Evolutionary conservation across 2,329 filamentous ascomycete species (phyloP).

Genomic region (Pseudogymnoascus sp.): DNA sequence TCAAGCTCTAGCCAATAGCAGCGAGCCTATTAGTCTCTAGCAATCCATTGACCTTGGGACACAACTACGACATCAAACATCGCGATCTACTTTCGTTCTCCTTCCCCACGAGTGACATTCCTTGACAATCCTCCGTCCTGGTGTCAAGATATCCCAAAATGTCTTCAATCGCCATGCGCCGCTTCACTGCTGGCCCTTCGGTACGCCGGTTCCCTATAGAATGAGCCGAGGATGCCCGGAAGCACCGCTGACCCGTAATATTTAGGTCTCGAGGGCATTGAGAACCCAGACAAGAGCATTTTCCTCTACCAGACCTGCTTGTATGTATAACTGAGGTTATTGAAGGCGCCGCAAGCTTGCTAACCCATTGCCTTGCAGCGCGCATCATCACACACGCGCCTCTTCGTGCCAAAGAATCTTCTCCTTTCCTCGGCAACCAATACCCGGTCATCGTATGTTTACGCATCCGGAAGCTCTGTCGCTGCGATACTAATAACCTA

Average conservation of each 20-base stretch:
- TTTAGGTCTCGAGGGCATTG: conserved; percentile 29
- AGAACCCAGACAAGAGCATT: conserved; percentile 66
- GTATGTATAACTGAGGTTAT: conserved; percentile 40
- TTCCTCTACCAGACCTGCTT: conserved; percentile 73
- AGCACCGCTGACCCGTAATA: conserved; percentile 18
- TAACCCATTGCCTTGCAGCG: conserved; percentile 40
- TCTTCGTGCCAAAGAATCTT: conserved; percentile 87
- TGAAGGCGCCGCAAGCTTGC: background rate
- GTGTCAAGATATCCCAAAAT: conserved; percentile 36
- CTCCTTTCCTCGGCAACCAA: conserved; percentile 75
- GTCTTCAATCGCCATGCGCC: conserved; percentile 57
- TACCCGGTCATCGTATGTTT: conserved; percentile 77
- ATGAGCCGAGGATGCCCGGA: conserved; percentile 19
- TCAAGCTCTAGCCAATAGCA: conserved; percentile 9
- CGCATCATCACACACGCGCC: conserved; percentile 79
- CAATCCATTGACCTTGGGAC: conserved; percentile 2
- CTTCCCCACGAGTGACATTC: conserved; percentile 9
- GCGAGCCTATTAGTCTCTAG: conserved; percentile 10
- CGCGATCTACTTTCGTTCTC: conserved; percentile 6
- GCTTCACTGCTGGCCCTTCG: conserved; percentile 46
- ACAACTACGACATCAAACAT: conserved; percentile 11
- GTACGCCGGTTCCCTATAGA: conserved; percentile 36
- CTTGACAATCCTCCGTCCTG: conserved; percentile 9
- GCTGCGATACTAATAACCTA: conserved; percentile 12
- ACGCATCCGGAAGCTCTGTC: background rate